Percentiles rank a stretch among this genome's conserved stretches.
Conservation (phyloP, 306 rosid species). For the Astragalus membranaceus region DNA sequence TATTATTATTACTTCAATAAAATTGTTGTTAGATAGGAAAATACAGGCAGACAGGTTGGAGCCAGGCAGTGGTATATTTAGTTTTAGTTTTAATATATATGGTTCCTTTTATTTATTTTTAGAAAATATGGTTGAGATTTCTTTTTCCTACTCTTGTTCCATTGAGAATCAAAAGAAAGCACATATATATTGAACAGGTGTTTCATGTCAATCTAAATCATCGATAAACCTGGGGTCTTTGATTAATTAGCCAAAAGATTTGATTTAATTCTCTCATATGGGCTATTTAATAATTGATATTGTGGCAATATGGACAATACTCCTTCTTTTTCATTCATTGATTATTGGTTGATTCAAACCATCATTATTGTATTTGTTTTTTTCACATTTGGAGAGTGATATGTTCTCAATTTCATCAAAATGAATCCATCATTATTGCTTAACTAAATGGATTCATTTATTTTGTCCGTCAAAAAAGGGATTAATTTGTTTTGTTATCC, state of each 20-base stretch:
- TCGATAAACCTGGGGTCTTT: not conserved
- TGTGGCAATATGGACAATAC: too few species aligned
- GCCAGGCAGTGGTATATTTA: slow-evolving; percentile 54
- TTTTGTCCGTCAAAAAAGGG: not conserved
- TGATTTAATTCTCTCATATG: too few species aligned
- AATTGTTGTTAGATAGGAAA: not conserved
- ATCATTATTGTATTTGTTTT: too few species aligned
- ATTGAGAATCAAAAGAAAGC: slow-evolving; percentile 2
- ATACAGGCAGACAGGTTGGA: slow-evolving; percentile 65
- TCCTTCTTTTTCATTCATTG: too few species aligned
- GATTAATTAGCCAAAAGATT: too few species aligned
- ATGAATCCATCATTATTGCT: too few species aligned
- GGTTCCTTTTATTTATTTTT: not conserved
- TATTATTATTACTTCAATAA: too few species aligned
- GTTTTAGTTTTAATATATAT: slow-evolving; percentile 2
- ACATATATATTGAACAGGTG: not conserved
- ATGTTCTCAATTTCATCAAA: too few species aligned
- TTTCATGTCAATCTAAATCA: not conserved
- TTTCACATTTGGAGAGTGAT: too few species aligned
- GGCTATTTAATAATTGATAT: too few species aligned
- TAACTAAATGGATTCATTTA: not conserved
- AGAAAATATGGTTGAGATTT: not conserved
- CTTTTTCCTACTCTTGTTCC: too few species aligned
- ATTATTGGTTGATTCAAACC: too few species aligned
- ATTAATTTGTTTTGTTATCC: not conserved